Evolutionary conservation across 2,329 filamentous ascomycete genomes (phyloP), one percentile per base, ranked within the genome.

Genomic region (Sarocladium brachiariae): DNA sequence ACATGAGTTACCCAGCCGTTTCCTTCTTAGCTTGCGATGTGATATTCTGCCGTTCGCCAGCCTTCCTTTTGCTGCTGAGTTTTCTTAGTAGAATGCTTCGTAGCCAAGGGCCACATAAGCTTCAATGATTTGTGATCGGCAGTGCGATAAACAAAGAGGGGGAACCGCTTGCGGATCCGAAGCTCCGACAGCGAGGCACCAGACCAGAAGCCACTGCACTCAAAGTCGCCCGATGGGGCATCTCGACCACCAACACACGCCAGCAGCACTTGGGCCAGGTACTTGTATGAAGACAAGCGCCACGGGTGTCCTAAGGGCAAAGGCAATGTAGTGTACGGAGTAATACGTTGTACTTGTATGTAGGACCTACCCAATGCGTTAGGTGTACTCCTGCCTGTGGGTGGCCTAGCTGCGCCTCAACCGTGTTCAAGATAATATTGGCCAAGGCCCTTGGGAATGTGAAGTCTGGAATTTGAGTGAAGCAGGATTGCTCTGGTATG

Each of bases 131-230:
- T 23, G 27, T 43, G 25, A 33, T 47, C 25, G 24, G 19, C 43
- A 31, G 25, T 7, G 21, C 5, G 10, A 16, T 47, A 21, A 47
- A 47, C 43, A 33, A 33, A 47, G 33, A 47, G 43, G 27, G 24
- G 43, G n/a, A n/a, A 45, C 7, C 39, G 11, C 14, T n/a, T 25
- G 39, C 23, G 39, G 39, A 45, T 27, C 23, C 39, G 9, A 45
- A 45, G 43, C 7, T 47, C 43, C 19, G n/a, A 47, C 43, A 31
- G 43, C 43, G 33, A 47, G 43, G 43, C 7, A 47, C 43, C 21
- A 39, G 27, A 4, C 21, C 33, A 25, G 3, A 23, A 24, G 43
- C 39, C 39, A 45, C 39, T 19, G 39, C 11, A n/a, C n/a, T 9
- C 21, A 25, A 19, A 45, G 39, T 16, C 13, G 23, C 18, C 30